A percentile compares a stretch with the other conserved stretches of the same genome.
These are phyloP conservation scores for Talaromyces proteolyticus DNA, from an alignment of 495 filamentous ascomycete genomes.

Conservation along the genomic window DNA sequence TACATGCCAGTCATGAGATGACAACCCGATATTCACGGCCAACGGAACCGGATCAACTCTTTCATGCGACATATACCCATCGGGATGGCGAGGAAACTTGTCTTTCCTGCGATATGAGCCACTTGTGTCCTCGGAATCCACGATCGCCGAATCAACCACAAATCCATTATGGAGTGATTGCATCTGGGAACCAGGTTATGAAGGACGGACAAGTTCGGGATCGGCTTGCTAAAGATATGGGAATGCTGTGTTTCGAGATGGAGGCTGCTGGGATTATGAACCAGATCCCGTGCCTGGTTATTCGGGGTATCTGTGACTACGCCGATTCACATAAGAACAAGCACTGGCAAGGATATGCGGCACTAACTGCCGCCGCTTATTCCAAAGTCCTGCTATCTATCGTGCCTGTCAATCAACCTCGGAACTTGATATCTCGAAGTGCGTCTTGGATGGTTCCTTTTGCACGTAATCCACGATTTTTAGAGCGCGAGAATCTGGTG, in stretches of 20 bases:
- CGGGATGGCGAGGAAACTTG: not conserved
- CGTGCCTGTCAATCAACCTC: not conserved
- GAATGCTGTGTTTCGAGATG: slow-evolving; percentile 12
- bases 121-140: not conserved
- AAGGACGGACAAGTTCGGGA: slow-evolving; percentile 11
- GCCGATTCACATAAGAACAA: slow-evolving; percentile 17
- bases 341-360: slow-evolving; percentile 15
- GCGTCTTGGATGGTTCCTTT: slow-evolving; percentile 3
- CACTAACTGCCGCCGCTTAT: slow-evolving; percentile 13
- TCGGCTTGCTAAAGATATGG: not conserved
- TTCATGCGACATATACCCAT: not conserved
- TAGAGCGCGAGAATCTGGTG: not conserved
- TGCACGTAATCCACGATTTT: slow-evolving; percentile 1
- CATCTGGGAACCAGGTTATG: slow-evolving; percentile 19
- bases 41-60: no score
- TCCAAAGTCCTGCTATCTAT: slow-evolving; percentile 8
- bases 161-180: slow-evolving; percentile 23
- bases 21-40: no score
- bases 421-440: not conserved
- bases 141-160: slow-evolving; percentile 6
- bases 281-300: slow-evolving; percentile 12
- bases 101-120: not conserved
- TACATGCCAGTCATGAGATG: no score
- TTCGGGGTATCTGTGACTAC: slow-evolving; percentile 17
- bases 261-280: slow-evolving; percentile 24